Conservation (phyloP, 768 basidiomycete genomes). For the Tephrocybe sp. region DNA sequence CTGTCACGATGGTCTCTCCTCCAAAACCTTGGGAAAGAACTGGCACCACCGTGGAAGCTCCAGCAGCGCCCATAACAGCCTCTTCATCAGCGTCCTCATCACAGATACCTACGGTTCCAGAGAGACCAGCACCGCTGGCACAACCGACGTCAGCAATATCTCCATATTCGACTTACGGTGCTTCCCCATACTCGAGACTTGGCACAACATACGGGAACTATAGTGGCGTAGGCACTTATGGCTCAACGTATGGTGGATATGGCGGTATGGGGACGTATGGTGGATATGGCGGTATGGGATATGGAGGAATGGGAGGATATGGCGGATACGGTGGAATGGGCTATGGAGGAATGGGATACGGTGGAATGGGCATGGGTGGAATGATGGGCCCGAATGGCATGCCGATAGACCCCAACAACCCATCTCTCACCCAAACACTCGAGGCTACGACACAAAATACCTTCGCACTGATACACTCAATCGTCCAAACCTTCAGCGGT, state of each 20-base stretch:
- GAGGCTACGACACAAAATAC: constrained; percentile 90
- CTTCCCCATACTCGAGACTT: constrained; percentile 42
- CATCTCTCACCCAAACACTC: constrained; percentile 81
- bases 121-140: constrained; percentile 56
- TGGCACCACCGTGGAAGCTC: constrained; percentile 29
- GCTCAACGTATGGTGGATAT: constrained; percentile 18
- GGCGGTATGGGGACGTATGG: constrained; percentile 18
- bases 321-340: constrained; percentile 31
- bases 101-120: constrained; percentile 45
- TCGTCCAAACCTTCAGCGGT: constrained; percentile 93
- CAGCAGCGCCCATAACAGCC: constrained; percentile 25
- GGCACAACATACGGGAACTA: constrained; percentile 32
- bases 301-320: constrained; percentile 33
- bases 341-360: constrained; percentile 6
- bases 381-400: constrained; percentile 46
- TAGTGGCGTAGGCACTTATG: constrained; percentile 28
- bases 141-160: constrained; percentile 37
- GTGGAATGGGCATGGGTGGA: constrained; percentile 30
- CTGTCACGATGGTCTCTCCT: constrained; percentile 65
- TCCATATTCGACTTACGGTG: constrained; percentile 39
- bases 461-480: constrained; percentile 88
- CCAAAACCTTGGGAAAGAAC: constrained; percentile 88
- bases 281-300: constrained; percentile 30
- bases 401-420: constrained; percentile 47
- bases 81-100: constrained; percentile 24